Conservation (phyloP, 768 basidiomycete genomes). For the Clitopilus hobsonii region DNA sequence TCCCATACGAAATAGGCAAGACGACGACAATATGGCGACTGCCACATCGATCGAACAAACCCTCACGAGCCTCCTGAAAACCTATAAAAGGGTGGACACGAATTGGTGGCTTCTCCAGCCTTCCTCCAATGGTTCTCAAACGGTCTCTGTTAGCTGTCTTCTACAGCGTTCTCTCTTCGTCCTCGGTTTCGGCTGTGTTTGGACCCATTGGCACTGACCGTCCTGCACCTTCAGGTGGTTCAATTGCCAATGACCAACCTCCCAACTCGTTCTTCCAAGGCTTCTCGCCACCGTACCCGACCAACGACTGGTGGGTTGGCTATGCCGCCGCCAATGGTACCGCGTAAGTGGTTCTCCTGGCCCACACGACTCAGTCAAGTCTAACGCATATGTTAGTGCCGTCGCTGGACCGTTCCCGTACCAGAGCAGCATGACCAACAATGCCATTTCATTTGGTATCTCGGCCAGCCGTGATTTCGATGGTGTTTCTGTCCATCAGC, state of each 20-base stretch:
- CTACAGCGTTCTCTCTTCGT: neutral
- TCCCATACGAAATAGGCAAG: neutral
- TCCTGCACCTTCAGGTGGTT: slow-evolving; percentile 20
- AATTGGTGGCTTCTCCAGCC: neutral
- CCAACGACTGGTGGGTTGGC: slow-evolving; percentile 31
- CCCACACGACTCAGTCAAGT: neutral
- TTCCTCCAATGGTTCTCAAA: neutral
- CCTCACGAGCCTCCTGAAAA: neutral
- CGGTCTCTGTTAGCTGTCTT: neutral
- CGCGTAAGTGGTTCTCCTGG: slow-evolving; percentile 12
- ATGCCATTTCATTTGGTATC: slow-evolving; percentile 24
- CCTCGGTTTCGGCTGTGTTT: slow-evolving; percentile 8
- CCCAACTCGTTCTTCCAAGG: slow-evolving; percentile 29
- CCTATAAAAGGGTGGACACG: neutral
- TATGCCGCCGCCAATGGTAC: slow-evolving; percentile 21
- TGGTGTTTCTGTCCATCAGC: slow-evolving; percentile 26
- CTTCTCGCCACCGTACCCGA: slow-evolving; percentile 26
- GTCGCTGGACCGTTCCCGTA: slow-evolving; percentile 28
- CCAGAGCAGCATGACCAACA: slow-evolving; percentile 20
- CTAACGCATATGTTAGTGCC: slow-evolving; percentile 10
- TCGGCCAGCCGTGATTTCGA: slow-evolving; percentile 24
- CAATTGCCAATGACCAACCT: slow-evolving; percentile 19
- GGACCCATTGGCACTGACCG: slow-evolving; percentile 20
- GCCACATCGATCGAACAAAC: neutral
- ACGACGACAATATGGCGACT: neutral